These are phyloP conservation scores for Tylopilus sp. DNA, from an alignment of 768 basidiomycete species.

Conservation along the genomic window DNA sequence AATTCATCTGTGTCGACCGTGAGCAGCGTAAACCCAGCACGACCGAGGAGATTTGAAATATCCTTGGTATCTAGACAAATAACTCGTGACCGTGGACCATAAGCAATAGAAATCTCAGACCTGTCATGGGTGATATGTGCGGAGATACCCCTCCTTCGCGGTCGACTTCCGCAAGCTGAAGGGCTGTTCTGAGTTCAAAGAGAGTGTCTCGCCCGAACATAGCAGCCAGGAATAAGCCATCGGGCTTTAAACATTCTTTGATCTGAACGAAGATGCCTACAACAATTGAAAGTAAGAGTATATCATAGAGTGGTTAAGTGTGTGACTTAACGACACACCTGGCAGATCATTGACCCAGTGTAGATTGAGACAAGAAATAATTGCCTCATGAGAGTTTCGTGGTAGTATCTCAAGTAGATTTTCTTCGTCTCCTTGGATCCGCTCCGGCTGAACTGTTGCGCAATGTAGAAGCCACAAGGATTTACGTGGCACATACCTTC, in stretches of 20 bases:
- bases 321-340: slow-evolving; percentile 45
- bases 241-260: slow-evolving; percentile 76
- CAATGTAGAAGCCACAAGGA: not conserved
- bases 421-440: slow-evolving; percentile 85
- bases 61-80: slow-evolving; percentile 74
- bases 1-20: slow-evolving; percentile 97
- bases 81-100: slow-evolving; percentile 2
- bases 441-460: slow-evolving; percentile 65
- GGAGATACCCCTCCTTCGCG: slow-evolving; percentile 97
- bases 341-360: slow-evolving; percentile 99
- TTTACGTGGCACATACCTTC: slow-evolving; percentile 68
- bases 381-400: slow-evolving; percentile 81
- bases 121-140: slow-evolving; percentile 95
- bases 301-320: not conserved
- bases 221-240: slow-evolving; percentile 92
- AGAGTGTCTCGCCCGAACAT: slow-evolving; percentile 95
- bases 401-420: slow-evolving; percentile 60
- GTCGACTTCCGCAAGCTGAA: slow-evolving; percentile 92
- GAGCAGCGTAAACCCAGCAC: slow-evolving; percentile 90
- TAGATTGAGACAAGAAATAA: slow-evolving; percentile 86
- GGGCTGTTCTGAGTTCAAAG: slow-evolving; percentile 91
- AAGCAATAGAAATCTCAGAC: slow-evolving; percentile 38
- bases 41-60: slow-evolving; percentile 85
- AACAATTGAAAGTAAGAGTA: not conserved
- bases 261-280: slow-evolving; percentile 85